Conservation (phyloP, 225 moss, liverwort and hornwort genomes). For the Sphagnum contortum region DNA sequence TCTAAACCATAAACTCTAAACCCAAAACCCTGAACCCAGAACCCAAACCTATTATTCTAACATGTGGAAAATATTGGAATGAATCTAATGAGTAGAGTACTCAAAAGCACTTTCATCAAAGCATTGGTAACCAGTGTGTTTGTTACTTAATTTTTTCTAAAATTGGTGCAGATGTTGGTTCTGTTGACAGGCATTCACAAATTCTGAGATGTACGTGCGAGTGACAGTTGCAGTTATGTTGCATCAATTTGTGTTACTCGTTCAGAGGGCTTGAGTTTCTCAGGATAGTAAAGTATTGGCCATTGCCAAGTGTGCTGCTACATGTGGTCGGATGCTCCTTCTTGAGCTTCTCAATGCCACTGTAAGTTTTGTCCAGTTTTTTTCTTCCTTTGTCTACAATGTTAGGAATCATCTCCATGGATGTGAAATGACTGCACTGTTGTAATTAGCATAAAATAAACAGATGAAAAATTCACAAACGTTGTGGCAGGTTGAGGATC, state of each 20-base stretch:
- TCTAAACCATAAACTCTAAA: too few species aligned
- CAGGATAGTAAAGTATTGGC: slow-evolving; percentile 7
- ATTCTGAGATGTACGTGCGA: slow-evolving; percentile 53
- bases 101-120: too few species aligned
- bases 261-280: slow-evolving; percentile 22
- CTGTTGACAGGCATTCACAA: slow-evolving; percentile 37
- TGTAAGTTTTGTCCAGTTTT: slow-evolving; percentile 22
- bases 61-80: too few species aligned
- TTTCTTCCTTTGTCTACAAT: not conserved
- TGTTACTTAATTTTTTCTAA: too few species aligned
- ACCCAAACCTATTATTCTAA: too few species aligned
- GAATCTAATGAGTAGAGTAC: too few species aligned
- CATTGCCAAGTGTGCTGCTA: slow-evolving; percentile 24
- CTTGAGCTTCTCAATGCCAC: slow-evolving; percentile 47
- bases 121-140: too few species aligned
- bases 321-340: slow-evolving; percentile 64
- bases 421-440: too few species aligned
- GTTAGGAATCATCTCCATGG: not conserved
- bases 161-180: too few species aligned
- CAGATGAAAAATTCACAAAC: not conserved
- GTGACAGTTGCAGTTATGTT: slow-evolving; percentile 71
- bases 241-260: slow-evolving; percentile 49
- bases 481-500: slow-evolving; percentile 24
- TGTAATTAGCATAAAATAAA: too few species aligned
- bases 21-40: too few species aligned